A percentile compares a stretch with the other conserved stretches of the same genome.
phyloP scores from a whole-genome alignment of 495 filamentous ascomycete species.

The Xylaria telfairii region DNA sequence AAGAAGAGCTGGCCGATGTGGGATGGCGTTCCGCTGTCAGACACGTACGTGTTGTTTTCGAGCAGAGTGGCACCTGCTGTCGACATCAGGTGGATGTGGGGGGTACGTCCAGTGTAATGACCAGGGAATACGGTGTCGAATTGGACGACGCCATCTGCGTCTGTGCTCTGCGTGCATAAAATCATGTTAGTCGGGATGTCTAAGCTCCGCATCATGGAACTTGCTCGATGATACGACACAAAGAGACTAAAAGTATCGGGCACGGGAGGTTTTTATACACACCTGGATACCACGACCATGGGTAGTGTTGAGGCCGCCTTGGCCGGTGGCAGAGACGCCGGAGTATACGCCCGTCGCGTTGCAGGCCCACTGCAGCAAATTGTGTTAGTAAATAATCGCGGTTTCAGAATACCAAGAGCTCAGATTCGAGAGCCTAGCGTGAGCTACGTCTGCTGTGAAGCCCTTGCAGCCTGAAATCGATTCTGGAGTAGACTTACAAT shows the following conservation, averaged over 20 bases:
- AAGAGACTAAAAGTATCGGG: no score
- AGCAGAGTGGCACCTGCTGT: constrained; percentile 34
- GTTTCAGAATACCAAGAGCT: not conserved
- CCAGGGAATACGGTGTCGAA: constrained; percentile 61
- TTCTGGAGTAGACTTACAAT: constrained; percentile 47
- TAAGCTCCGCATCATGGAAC: no score
- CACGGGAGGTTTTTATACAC: no score
- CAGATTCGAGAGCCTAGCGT: not conserved
- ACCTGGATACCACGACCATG: constrained; percentile 58
- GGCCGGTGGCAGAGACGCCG: constrained; percentile 33
- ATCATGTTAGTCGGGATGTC: no score
- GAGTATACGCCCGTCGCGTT: constrained; percentile 63
- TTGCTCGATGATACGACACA: no score
- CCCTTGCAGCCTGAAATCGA: not conserved
- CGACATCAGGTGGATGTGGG: constrained; percentile 51
- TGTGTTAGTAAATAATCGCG: not conserved
- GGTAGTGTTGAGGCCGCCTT: constrained; percentile 53
- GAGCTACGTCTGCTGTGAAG: not conserved
- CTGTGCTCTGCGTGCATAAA: no score
- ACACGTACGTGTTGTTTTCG: constrained; percentile 45
- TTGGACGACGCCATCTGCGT: constrained; percentile 53
- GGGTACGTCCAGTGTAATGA: constrained; percentile 58
- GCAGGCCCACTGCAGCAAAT: constrained; percentile 37
- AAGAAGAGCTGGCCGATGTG: constrained; percentile 66
- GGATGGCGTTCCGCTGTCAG: constrained; percentile 55